These are phyloP conservation scores for Chrysanthemum lavandulifolium DNA, from an alignment of 129 eudicot species.

Conservation along the genomic window DNA sequence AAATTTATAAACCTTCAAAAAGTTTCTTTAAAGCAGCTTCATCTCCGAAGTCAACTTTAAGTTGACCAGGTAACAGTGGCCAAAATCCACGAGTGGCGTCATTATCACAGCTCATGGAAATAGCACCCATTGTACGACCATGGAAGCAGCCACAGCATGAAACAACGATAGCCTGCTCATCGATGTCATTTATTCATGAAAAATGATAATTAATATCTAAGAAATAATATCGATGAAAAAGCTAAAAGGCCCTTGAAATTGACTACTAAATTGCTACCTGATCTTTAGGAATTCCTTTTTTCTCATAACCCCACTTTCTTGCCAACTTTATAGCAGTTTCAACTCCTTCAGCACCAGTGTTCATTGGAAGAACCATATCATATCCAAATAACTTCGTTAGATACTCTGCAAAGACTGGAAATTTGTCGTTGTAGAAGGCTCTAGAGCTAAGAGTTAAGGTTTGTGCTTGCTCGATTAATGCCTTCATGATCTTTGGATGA, in stretches of 20 bases:
- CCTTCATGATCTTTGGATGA: conserved; percentile 88
- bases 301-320: conserved; percentile 92
- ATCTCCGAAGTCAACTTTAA: conserved; percentile 97
- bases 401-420: conserved; percentile 85
- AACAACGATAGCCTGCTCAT: conserved; percentile 83
- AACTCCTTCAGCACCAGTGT: conserved; percentile 99
- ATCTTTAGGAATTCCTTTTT: conserved; percentile 81
- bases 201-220: neutral
- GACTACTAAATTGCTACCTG: conserved; percentile 43
- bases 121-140: conserved; percentile 92
- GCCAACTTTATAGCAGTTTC: conserved; percentile 96
- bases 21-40: conserved; percentile 67
- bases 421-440: conserved; percentile 90
- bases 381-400: conserved; percentile 84
- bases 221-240: neutral
- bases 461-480: conserved; percentile 75
- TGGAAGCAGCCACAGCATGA: conserved; percentile 99
- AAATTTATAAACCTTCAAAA: conserved; percentile 57
- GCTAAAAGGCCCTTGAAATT: neutral
- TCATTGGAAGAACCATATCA: conserved; percentile 98
- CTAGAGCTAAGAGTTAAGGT: conserved; percentile 89
- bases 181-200: neutral
- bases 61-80: conserved; percentile 87
- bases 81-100: conserved; percentile 92
- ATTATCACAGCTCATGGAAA: conserved; percentile 98